Conservation (phyloP, 257 asterid genomes). For the Thymus mandschuricus region DNA sequence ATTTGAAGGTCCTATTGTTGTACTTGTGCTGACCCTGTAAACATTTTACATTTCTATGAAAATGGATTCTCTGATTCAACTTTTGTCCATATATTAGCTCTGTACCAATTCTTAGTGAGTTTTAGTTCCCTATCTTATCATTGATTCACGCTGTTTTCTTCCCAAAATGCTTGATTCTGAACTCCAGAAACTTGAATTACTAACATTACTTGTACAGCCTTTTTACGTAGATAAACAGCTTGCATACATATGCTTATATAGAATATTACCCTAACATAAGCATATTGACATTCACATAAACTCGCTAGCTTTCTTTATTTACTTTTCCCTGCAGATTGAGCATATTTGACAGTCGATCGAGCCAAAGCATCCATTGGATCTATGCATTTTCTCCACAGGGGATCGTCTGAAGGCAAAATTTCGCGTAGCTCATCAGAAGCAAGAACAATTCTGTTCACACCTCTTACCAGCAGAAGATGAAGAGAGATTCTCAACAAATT, state of each 20-base stretch:
- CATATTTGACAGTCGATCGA: conserved; percentile 50
- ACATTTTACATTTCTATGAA: not conserved
- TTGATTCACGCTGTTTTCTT: too few species aligned
- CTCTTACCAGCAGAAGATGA: conserved; percentile 65
- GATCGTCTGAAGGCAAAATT: conserved; percentile 74
- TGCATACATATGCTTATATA: not conserved
- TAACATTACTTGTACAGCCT: not conserved
- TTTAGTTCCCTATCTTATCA: not conserved
- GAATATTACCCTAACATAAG: not conserved
- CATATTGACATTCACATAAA: conserved; percentile 15
- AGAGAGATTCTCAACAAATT: conserved; percentile 66
- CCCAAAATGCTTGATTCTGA: not conserved
- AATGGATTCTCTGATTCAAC: not conserved
- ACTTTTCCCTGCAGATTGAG: conserved; percentile 40
- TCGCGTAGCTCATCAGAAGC: conserved; percentile 69
- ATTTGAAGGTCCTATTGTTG: not conserved
- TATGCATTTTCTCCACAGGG: conserved; percentile 63
- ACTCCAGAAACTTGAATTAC: conserved; percentile 4
- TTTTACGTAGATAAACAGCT: not conserved
- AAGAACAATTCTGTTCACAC: conserved; percentile 61
- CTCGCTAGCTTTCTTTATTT: conserved; percentile 19
- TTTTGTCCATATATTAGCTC: conserved; percentile 2
- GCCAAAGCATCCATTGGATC: conserved; percentile 74
- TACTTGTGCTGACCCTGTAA: not conserved
- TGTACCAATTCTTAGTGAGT: not conserved